Evolutionary conservation across 163 green algal species (phyloP).

Genomic region (Chlorella variabilis): DNA sequence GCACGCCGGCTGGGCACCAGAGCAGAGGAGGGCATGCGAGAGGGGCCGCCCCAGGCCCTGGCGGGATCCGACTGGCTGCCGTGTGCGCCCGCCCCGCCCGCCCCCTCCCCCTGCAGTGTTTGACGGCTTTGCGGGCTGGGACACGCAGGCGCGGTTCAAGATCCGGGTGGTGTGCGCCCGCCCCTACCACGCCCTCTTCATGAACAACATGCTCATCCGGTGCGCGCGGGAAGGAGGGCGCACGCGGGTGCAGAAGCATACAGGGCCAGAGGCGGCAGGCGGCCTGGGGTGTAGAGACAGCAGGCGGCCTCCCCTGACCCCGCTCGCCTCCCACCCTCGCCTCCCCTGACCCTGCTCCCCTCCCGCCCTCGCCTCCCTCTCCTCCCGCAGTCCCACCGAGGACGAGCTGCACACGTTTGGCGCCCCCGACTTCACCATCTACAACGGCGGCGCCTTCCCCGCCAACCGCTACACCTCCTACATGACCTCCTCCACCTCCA

Average conservation of each 20-base stretch:
- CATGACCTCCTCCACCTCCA: slow-evolving; percentile 90
- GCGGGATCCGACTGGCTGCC: background rate
- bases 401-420: slow-evolving; percentile 91
- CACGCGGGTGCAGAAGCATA: background rate
- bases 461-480: slow-evolving; percentile 91
- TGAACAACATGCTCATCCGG: slow-evolving; percentile 98
- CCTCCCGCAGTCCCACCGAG: slow-evolving; percentile 62
- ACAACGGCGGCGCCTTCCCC: slow-evolving; percentile 84
- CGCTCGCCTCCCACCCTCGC: no score
- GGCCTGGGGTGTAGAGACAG: no score
- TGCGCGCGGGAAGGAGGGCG: background rate
- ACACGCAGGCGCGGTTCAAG: slow-evolving; percentile 75
- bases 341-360: background rate
- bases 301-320: no score
- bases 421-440: slow-evolving; percentile 93
- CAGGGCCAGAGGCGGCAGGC: background rate
- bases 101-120: no score
- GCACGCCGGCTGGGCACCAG: no score
- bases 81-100: no score
- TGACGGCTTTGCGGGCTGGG: slow-evolving; percentile 64
- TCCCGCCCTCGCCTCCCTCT: background rate
- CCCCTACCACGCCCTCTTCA: slow-evolving; percentile 96
- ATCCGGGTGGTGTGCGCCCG: slow-evolving; percentile 87
- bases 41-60: no score
- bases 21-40: no score